phyloP scores from a whole-genome alignment of 2,329 filamentous ascomycete genomes.

The Fusarium chlamydosporum region DNA sequence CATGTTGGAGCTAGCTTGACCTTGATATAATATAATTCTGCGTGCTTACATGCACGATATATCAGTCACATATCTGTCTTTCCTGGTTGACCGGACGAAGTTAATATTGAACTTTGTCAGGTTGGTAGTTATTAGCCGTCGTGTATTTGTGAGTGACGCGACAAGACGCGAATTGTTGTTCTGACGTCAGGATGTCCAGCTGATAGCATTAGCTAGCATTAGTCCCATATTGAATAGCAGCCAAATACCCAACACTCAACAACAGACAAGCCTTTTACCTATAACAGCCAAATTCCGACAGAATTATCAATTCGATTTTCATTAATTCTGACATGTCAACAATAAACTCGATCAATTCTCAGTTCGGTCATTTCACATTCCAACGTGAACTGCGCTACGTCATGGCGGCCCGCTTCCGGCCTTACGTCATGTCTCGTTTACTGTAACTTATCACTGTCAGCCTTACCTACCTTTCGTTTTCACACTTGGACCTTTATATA shows the following conservation, averaged over 20 bases:
- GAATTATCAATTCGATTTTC: not conserved
- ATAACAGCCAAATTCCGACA: too few species aligned
- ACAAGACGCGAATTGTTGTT: not conserved
- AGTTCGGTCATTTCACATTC: conserved; percentile 12
- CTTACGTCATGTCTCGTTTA: conserved; percentile 31
- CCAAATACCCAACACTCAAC: not conserved
- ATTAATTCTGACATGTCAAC: not conserved
- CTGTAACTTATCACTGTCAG: conserved; percentile 2
- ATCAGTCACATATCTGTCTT: too few species aligned
- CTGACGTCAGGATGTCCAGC: not conserved
- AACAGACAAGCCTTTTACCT: not conserved
- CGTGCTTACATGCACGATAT: not conserved
- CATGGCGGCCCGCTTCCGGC: conserved; percentile 18
- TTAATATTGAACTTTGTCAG: too few species aligned
- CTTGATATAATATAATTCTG: conserved; percentile 4
- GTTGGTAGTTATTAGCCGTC: too few species aligned
- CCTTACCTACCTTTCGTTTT: not conserved
- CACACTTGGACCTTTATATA: not conserved
- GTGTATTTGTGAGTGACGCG: too few species aligned
- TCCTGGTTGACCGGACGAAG: rapidly evolving
- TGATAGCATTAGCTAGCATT: not conserved
- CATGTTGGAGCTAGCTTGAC: not conserved
- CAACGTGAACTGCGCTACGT: conserved; percentile 4
- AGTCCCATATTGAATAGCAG: not conserved
- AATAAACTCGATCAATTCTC: not conserved